Base-by-base conservation (phyloP, 805 yeast genomes). In the Barnettozyma salicaria region DNA sequence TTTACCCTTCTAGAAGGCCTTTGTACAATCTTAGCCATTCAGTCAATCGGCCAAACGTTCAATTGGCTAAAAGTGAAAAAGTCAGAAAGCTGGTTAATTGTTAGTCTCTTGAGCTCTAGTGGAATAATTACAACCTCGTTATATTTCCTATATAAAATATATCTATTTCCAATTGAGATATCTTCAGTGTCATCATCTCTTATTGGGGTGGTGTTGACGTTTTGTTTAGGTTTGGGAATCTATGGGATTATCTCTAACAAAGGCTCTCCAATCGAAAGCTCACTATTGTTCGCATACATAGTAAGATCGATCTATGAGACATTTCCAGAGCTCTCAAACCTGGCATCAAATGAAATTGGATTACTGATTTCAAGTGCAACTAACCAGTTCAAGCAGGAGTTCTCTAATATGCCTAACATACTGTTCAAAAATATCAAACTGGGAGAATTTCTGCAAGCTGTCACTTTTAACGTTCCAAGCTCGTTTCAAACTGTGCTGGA, bases 281-380 rank as follows among this genome's bases (percentile, higher is more conserved):
- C 95, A 10, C 63, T 90, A 40, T 69, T 92, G 51, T 79, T 88
- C 55, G 90, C 94, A 7, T 92, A 92, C 60, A 80, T 90, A 43
- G 96, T 92, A 20, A 83, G 94, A 55, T 87, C 96, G 51, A 77
- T 89, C 43, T 92, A 92, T 59, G 94, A 89, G 55, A 78, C 95
- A 4, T 87, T 90, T 51, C 96, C 97, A 1, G 88, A 84, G 49
- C 70, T 90, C 45, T 80, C 89, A 7, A 74, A 76, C 37, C 65
- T 64, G 21, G 71, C 73, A 0, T 65, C 68, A 21, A 59, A 57
- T 26, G 73, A 67, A 48, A 61, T 68, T 35, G 52, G 63, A 20
- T 56, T 58, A n/a, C 39, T 65, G 22, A 56, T 67, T 16, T 59
- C 66, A 28, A 59, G 45, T 47, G 65, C 55, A 32, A 50, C 51